Evolutionary conservation across 2,329 filamentous ascomycete species (phyloP).

Genomic region (Canariomyces notabilis): DNA sequence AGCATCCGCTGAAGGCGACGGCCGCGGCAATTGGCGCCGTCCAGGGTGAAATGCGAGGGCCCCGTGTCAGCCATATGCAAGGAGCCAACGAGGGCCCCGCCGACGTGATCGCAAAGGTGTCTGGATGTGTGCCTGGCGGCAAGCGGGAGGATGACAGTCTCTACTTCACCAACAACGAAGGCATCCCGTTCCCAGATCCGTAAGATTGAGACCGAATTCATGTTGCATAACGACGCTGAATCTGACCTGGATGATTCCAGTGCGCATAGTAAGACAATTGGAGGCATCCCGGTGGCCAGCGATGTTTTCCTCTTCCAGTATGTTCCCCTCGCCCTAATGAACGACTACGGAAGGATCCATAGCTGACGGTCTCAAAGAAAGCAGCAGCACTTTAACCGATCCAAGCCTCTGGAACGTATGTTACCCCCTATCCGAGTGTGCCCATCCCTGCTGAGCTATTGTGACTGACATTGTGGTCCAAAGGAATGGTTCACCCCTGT

Average conservation of each 20-base stretch:
- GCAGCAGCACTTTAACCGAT: conserved; percentile 52
- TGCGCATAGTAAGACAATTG: conserved; percentile 47
- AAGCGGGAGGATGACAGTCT: conserved; percentile 44
- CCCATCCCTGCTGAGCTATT: not conserved
- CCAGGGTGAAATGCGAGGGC: conserved; percentile 33
- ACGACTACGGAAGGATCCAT: too few species aligned
- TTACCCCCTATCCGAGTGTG: too few species aligned
- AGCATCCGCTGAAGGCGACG: conserved; percentile 39
- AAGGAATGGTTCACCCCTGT: conserved; percentile 26
- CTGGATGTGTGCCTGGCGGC: conserved; percentile 40
- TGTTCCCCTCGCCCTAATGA: too few species aligned
- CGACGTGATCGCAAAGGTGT: conserved; percentile 46
- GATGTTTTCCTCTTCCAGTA: conserved; percentile 49
- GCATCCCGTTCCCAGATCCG: conserved; percentile 45
- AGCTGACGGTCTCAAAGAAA: too few species aligned
- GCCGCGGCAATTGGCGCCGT: conserved; percentile 37
- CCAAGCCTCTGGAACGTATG: conserved; percentile 43
- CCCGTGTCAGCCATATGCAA: conserved; percentile 37
- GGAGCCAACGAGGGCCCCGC: conserved; percentile 48
- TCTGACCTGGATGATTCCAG: not conserved
- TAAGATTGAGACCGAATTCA: not conserved
- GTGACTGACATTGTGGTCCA: not conserved
- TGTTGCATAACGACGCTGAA: not conserved
- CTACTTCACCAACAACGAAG: conserved; percentile 52
- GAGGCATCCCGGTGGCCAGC: conserved; percentile 46